Conservation (phyloP, 148 eudicot genomes). For the Rhododendron simsii region DNA sequence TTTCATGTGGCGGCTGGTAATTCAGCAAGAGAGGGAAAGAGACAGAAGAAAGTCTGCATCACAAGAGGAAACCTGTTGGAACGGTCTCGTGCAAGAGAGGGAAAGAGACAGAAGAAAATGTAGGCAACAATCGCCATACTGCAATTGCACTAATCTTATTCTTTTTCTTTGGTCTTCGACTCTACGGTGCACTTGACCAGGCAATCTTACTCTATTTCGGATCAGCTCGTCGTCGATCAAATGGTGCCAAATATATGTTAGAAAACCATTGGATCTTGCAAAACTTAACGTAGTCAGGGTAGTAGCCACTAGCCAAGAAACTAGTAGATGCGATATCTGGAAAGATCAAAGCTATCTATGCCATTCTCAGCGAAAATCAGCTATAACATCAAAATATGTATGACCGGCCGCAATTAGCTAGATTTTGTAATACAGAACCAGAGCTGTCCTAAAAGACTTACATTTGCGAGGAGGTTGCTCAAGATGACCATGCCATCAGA, state of each 20-base stretch:
- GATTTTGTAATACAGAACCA: background rate
- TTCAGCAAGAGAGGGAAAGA: no score
- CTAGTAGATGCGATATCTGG: background rate
- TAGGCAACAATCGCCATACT: no score
- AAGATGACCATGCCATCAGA: slow-evolving; percentile 29
- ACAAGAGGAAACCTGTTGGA: no score
- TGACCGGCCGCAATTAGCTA: background rate
- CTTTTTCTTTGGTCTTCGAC: background rate
- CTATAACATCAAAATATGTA: background rate
- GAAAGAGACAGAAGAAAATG: no score
- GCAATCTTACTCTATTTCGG: no score
- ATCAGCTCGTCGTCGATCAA: background rate
- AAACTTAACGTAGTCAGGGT: background rate
- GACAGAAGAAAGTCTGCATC: no score
- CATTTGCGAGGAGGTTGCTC: slow-evolving; percentile 23
- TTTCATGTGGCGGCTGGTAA: no score
- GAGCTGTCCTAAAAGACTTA: background rate
- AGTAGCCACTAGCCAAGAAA: background rate
- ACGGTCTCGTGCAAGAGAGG: no score
- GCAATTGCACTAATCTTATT: no score
- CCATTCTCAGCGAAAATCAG: background rate
- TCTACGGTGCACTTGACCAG: background rate
- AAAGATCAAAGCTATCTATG: background rate
- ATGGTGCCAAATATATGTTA: background rate
- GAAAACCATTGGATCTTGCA: background rate